Evolutionary conservation across 129 eudicot species (phyloP).

Genomic region (Silybum marianum): DNA sequence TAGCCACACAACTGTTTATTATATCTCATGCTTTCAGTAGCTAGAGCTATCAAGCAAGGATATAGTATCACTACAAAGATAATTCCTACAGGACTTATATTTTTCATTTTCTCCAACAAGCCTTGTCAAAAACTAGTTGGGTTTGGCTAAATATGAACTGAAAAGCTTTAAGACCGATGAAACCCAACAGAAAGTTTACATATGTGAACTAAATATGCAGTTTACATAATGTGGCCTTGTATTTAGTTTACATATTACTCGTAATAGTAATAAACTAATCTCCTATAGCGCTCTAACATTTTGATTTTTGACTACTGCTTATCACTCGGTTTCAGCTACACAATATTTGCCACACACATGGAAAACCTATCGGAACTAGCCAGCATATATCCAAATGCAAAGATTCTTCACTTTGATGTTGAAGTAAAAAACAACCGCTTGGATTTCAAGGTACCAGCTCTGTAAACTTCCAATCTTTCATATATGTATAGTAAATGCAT

Average conservation of each 20-base stretch:
- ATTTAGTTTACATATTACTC: neutral
- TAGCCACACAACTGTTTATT: constrained; percentile 9
- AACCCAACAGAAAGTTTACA: neutral
- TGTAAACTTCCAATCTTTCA: constrained; percentile 10
- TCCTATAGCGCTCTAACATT: neutral
- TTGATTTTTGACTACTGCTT: constrained; percentile 14
- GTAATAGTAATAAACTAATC: neutral
- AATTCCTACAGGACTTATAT: neutral
- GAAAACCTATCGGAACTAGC: constrained; percentile 82
- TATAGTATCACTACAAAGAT: constrained; percentile 1
- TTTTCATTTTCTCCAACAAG: neutral
- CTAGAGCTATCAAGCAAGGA: neutral
- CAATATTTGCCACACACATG: constrained; percentile 95
- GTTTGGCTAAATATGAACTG: too few species aligned
- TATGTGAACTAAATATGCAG: too few species aligned
- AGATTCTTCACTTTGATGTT: constrained; percentile 85
- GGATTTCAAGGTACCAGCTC: constrained; percentile 83
- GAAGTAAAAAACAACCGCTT: constrained; percentile 76
- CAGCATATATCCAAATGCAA: constrained; percentile 79
- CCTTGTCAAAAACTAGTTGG: neutral
- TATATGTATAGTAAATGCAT: neutral
- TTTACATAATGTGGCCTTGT: neutral
- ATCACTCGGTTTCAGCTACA: constrained; percentile 54
- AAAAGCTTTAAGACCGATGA: neutral
- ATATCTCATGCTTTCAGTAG: constrained; percentile 10